Evolutionary conservation across 768 basidiomycete genomes (phyloP).

Genomic region (Clitopilus hobsonii): DNA sequence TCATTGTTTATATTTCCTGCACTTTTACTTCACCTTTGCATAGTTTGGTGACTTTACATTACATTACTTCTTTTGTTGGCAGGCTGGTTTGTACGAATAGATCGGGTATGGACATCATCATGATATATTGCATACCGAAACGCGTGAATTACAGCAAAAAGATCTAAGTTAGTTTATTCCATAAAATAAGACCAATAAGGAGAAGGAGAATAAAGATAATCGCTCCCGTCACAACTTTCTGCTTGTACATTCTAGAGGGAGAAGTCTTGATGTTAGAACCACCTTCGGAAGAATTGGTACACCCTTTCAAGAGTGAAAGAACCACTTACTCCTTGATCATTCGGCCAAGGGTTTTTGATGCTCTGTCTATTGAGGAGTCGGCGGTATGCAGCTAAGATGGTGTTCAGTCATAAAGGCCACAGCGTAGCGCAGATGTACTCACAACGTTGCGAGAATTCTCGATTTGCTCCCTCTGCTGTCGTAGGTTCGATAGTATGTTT

Average conservation of each 20-base stretch:
- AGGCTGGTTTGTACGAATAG: conserved; percentile 1
- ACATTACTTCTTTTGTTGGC: not conserved
- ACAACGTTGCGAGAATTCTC: conserved; percentile 90
- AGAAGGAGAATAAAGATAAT: conserved; percentile 84
- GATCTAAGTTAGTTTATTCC: conserved; percentile 56
- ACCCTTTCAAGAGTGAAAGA: conserved; percentile 18
- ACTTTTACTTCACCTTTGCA: not conserved
- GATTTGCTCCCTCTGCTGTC: conserved; percentile 90
- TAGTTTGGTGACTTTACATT: not conserved
- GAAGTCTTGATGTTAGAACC: conserved; percentile 13
- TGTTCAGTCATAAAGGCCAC: not conserved
- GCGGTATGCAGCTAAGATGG: conserved; percentile 69
- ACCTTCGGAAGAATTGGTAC: not conserved
- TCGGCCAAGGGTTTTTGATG: conserved; percentile 86
- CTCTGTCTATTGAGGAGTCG: conserved; percentile 85
- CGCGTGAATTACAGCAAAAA: conserved; percentile 14
- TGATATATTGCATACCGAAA: not conserved
- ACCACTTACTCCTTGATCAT: conserved; percentile 87
- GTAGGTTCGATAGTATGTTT: conserved; percentile 82
- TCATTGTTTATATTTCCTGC: not conserved
- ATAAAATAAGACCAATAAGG: conserved; percentile 77
- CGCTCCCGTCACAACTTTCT: conserved; percentile 79
- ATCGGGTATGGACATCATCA: not conserved
- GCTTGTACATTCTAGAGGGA: conserved; percentile 90
- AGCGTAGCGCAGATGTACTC: conserved; percentile 16